A percentile compares a stretch with the other conserved stretches of the same genome.
These are phyloP conservation scores for Jatropha podagrica DNA, from an alignment of 441 rosid genomes.

Conservation along the genomic window DNA sequence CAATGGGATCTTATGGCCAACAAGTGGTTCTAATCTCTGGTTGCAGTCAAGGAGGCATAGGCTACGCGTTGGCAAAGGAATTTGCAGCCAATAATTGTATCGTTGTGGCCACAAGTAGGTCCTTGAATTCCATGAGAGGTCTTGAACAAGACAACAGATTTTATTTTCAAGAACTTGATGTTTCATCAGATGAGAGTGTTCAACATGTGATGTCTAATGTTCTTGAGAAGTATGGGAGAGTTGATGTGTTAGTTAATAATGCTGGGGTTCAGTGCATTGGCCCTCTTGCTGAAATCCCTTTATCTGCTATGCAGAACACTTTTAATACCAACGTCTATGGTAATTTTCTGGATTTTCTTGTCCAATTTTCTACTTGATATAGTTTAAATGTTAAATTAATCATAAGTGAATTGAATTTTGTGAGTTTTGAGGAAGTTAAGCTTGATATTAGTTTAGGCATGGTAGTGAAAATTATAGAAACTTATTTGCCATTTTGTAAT, in stretches of 20 bases:
- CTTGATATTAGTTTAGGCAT: background rate
- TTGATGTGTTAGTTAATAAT: constrained; percentile 81
- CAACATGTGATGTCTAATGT: constrained; percentile 42
- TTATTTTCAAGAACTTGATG: constrained; percentile 66
- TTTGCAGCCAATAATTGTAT: constrained; percentile 59
- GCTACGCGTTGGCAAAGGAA: constrained; percentile 74
- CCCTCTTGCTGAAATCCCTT: constrained; percentile 76
- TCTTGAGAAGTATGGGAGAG: constrained; percentile 57
- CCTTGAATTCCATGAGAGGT: constrained; percentile 61
- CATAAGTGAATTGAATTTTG: background rate
- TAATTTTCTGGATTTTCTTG: constrained; percentile 25
- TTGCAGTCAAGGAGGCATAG: constrained; percentile 81
- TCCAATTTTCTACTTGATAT: background rate
- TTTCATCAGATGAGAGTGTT: constrained; percentile 61
- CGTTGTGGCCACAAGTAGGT: constrained; percentile 79
- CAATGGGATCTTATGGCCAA: constrained; percentile 38
- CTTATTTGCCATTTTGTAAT: background rate
- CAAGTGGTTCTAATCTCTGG: constrained; percentile 81
- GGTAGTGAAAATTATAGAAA: background rate
- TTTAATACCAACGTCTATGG: constrained; percentile 78
- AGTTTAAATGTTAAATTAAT: background rate
- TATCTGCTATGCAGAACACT: constrained; percentile 53
- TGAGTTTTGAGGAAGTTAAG: background rate
- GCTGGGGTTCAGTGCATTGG: constrained; percentile 85
- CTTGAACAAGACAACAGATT: constrained; percentile 65